Conservation (phyloP, 768 basidiomycete species). For the Boletus sensibilis region DNA sequence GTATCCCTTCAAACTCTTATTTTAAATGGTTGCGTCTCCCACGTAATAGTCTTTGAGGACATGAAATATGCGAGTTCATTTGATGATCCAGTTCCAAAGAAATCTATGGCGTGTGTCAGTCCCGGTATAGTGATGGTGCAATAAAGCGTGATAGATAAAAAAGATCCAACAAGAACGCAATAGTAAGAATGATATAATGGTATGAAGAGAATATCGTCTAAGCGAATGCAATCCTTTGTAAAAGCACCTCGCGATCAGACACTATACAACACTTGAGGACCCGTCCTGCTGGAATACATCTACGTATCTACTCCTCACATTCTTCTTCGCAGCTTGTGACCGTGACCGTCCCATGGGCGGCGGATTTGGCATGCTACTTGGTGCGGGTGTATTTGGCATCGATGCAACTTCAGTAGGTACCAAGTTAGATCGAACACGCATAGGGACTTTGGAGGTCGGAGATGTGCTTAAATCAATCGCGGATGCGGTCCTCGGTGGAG, state of each 20-base stretch:
- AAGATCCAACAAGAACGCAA: conserved; percentile 19
- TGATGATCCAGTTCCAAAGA: neutral
- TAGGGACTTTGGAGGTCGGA: conserved; percentile 48
- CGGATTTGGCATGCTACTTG: conserved; percentile 18
- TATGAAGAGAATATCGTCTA: conserved; percentile 11
- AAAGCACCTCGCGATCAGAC: neutral
- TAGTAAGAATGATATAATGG: conserved; percentile 20
- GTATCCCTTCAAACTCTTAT: conserved; percentile 78
- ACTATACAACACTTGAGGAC: conserved; percentile 17
- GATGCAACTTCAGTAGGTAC: conserved; percentile 47
- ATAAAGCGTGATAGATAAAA: conserved; percentile 24
- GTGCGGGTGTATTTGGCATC: conserved; percentile 33
- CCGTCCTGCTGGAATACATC: conserved; percentile 77
- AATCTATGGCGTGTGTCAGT: conserved; percentile 1
- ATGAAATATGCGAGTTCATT: neutral
- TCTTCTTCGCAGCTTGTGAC: conserved; percentile 65
- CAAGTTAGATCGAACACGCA: conserved; percentile 65
- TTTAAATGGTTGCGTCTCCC: conserved; percentile 39
- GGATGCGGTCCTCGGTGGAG: conserved; percentile 53
- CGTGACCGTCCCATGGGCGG: conserved; percentile 51
- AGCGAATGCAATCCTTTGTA: neutral
- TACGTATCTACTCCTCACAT: conserved; percentile 81
- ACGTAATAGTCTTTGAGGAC: neutral
- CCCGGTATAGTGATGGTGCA: conserved; percentile 2
- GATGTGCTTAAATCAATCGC: conserved; percentile 59